Conservation (phyloP, 306 rosid genomes). For the Styphnolobium japonicum region DNA sequence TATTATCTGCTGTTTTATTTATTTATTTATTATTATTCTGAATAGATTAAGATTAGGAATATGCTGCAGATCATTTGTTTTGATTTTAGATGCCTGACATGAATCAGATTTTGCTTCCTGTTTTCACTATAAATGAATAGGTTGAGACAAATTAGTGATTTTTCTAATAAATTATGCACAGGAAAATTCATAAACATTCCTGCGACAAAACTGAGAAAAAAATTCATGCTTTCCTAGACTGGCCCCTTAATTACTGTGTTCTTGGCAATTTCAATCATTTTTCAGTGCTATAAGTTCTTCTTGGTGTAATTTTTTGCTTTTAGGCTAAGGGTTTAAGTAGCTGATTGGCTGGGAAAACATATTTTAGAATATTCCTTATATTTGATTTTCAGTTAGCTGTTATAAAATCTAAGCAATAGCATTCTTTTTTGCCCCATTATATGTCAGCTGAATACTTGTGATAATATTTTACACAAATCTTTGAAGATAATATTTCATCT, state of each 20-base stretch:
- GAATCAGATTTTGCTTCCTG: no score
- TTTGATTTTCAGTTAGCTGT: background rate
- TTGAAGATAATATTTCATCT: background rate
- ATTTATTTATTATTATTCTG: no score
- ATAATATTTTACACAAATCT: background rate
- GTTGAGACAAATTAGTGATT: background rate
- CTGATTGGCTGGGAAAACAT: background rate
- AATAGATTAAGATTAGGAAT: no score
- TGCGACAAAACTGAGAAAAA: background rate
- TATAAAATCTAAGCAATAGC: background rate
- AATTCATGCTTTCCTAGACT: background rate
- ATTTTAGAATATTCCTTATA: background rate
- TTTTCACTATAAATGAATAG: background rate
- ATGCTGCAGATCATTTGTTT: no score
- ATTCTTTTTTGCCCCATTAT: background rate
- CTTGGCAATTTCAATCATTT: background rate
- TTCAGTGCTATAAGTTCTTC: background rate
- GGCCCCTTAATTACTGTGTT: background rate
- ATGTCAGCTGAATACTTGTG: background rate
- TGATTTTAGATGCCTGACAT: no score
- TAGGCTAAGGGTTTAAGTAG: background rate
- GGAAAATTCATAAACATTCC: background rate
- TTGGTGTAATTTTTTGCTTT: background rate
- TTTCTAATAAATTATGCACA: background rate
- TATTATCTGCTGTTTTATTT: no score